Conservation (phyloP, 805 yeast genomes). For the Lipomyces sp. region DNA sequence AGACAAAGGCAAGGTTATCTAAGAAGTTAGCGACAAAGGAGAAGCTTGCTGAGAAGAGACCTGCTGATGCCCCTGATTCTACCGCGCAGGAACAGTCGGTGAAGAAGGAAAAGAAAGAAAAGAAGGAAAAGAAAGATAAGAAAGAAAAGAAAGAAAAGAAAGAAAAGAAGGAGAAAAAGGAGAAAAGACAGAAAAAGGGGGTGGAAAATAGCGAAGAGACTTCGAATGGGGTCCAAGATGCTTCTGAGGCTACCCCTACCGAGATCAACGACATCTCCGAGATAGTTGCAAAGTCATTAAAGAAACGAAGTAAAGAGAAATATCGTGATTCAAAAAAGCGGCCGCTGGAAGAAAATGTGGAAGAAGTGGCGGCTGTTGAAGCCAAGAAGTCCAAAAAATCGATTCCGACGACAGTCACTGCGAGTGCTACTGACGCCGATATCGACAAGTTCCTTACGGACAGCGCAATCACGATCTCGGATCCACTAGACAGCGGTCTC, state of each 20-base stretch:
- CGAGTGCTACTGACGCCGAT: slow-evolving; percentile 55
- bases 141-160: slow-evolving; percentile 42
- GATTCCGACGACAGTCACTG: slow-evolving; percentile 46
- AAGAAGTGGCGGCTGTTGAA: slow-evolving; percentile 41
- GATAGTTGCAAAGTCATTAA: neutral
- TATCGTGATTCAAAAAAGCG: slow-evolving; percentile 47
- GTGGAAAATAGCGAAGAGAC: slow-evolving; percentile 41
- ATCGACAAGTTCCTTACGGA: slow-evolving; percentile 64
- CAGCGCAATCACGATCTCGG: slow-evolving; percentile 82
- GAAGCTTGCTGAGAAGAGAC: slow-evolving; percentile 50
- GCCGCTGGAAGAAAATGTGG: slow-evolving; percentile 49
- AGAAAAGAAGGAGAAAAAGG: slow-evolving; percentile 43
- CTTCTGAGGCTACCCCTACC: slow-evolving; percentile 34
- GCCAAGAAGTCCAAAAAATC: slow-evolving; percentile 13
- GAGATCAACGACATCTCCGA: slow-evolving; percentile 42
- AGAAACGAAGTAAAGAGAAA: slow-evolving; percentile 41
- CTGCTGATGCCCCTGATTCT: slow-evolving; percentile 43
- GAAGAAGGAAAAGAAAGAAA: slow-evolving; percentile 33
- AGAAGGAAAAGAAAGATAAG: slow-evolving; percentile 44
- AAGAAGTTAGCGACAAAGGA: slow-evolving; percentile 47
- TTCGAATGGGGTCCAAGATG: slow-evolving; percentile 36
- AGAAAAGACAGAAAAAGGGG: slow-evolving; percentile 43
- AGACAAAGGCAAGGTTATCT: slow-evolving; percentile 41
- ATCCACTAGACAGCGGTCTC: slow-evolving; percentile 56
- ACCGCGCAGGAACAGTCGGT: slow-evolving; percentile 45